A percentile compares a stretch with the other conserved stretches of the same genome.
phyloP scores from a whole-genome alignment of 75 land plant species.

The Pinus taeda region DNA sequence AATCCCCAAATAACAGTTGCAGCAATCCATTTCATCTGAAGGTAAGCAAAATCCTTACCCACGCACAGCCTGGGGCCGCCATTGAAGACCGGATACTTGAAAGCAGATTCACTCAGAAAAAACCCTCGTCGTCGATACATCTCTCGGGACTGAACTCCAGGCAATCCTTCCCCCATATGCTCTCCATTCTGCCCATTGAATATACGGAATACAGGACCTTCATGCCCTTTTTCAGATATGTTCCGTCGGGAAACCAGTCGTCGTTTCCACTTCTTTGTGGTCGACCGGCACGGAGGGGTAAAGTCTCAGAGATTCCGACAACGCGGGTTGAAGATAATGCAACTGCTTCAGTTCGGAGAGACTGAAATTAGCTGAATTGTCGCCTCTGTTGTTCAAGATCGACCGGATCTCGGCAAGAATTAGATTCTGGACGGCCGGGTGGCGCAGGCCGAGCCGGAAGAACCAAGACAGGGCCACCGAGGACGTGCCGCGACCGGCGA shows the following conservation, averaged over 20 bases:
- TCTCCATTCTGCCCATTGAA: constrained; percentile 55
- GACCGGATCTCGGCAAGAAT: not conserved
- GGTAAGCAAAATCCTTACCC: constrained; percentile 83
- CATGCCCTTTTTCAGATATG: constrained; percentile 54
- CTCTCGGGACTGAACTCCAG: constrained; percentile 68
- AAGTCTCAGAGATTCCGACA: constrained; percentile 76
- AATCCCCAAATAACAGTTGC: constrained; percentile 46
- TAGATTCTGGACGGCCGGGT: constrained; percentile 46
- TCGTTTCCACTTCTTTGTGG: constrained; percentile 52
- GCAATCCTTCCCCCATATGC: constrained; percentile 68
- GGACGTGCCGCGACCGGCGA: constrained; percentile 71
- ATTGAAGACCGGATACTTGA: constrained; percentile 66
- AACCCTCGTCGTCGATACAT: constrained; percentile 43
- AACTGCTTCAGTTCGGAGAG: constrained; percentile 59
- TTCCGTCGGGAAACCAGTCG: constrained; percentile 70
- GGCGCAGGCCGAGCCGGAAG: constrained; percentile 46
- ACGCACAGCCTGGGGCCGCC: constrained; percentile 74
- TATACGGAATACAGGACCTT: constrained; percentile 57
- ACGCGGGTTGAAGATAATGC: constrained; percentile 72
- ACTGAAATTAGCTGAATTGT: constrained; percentile 18
- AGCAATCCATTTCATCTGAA: constrained; percentile 76
- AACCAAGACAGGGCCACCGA: constrained; percentile 71
- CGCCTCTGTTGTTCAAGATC: not conserved
- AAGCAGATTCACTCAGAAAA: constrained; percentile 42
- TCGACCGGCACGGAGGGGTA: constrained; percentile 89